Percentiles rank a stretch among this genome's conserved stretches.
phyloP scores from a whole-genome alignment of 495 filamentous ascomycete species.

The Lophiostoma macrostomum region DNA sequence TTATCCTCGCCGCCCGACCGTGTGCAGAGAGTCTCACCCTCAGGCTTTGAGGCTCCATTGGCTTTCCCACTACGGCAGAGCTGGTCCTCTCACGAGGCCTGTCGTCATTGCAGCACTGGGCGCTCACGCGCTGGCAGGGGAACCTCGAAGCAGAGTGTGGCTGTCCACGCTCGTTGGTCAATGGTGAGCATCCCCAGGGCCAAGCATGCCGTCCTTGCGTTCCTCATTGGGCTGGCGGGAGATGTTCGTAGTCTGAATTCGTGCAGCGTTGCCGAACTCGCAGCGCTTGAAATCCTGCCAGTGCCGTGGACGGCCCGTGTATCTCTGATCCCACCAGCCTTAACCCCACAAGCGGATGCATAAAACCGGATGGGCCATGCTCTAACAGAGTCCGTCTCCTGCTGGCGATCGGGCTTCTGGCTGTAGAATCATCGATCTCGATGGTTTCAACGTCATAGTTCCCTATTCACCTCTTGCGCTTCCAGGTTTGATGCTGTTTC shows the following conservation, averaged over 20 bases:
- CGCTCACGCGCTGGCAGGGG: constrained; percentile 19
- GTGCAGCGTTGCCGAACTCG: constrained; percentile 31
- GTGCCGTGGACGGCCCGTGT: constrained; percentile 22
- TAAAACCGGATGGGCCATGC: constrained; percentile 24
- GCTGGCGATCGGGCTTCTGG: constrained; percentile 6
- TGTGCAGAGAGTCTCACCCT: not conserved
- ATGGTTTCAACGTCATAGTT: constrained; percentile 16
- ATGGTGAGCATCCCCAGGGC: constrained; percentile 12
- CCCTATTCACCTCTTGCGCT: not conserved
- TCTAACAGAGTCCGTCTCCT: constrained; percentile 10
- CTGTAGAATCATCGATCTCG: constrained; percentile 2
- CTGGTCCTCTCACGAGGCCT: constrained; percentile 10
- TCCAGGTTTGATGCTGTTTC: constrained; percentile 8
- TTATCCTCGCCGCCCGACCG: not conserved
- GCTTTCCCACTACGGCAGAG: no score
- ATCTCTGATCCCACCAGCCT: constrained; percentile 19
- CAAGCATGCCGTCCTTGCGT: not conserved
- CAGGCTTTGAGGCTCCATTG: constrained; percentile 14
- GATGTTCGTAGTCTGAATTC: constrained; percentile 27
- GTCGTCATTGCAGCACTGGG: constrained; percentile 28
- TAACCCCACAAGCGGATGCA: constrained; percentile 19
- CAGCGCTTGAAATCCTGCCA: constrained; percentile 22
- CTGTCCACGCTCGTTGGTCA: constrained; percentile 13
- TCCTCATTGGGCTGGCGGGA: constrained; percentile 29
- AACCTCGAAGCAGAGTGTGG: constrained; percentile 10